Evolutionary conservation across 1,284 basidiomycete genomes (phyloP), one percentile per base, ranked within the genome.

Genomic region (Megacollybia platyphylla): DNA sequence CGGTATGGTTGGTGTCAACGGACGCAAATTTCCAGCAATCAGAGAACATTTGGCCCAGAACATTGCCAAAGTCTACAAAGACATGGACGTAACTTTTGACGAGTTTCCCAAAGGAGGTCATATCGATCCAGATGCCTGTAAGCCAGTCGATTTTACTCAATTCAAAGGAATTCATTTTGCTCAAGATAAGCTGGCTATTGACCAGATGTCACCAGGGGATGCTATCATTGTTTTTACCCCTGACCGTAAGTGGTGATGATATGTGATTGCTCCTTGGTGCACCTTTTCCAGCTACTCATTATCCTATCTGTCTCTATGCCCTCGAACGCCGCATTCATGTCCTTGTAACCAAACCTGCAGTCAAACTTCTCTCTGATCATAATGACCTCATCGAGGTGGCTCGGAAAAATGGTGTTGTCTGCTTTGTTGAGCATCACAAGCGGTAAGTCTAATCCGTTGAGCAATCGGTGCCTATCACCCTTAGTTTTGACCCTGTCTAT

Each of bases 341-440:
- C 35, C 72, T 94, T 39, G 77, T 94, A 47, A 96, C 91, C 41
- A 96, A 94, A 60, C 91, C 91, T 0, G 91, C 90, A 1, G 90
- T 88, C 0, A 84, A 96, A 56, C 71, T 86, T 24, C 72, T 96
- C 34, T 68, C 75, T 44, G 80, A 94, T 57, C 91, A 96, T 61
- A 79, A 78, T 49, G 71, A 74, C 27, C 72, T 94, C 41, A 78
- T 89, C 45, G 68, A 73, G 34, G 73, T 79, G 0, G 88, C 90
- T 7, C 74, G 70, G 52, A 74, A 84, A 58, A 71, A 90, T 55
- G 81, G 83, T 41, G 82, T 93, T 8, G 70, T 91, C 5, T 92
- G 88, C 61, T 89, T 89, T 57, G 90, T 94, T 27, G 91, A 94
- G 59, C 89, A 94, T 54, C 83, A 87, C 62, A 86, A 86, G 54